Base-by-base conservation (phyloP, 768 basidiomycete genomes). In the Suillus placidus region DNA sequence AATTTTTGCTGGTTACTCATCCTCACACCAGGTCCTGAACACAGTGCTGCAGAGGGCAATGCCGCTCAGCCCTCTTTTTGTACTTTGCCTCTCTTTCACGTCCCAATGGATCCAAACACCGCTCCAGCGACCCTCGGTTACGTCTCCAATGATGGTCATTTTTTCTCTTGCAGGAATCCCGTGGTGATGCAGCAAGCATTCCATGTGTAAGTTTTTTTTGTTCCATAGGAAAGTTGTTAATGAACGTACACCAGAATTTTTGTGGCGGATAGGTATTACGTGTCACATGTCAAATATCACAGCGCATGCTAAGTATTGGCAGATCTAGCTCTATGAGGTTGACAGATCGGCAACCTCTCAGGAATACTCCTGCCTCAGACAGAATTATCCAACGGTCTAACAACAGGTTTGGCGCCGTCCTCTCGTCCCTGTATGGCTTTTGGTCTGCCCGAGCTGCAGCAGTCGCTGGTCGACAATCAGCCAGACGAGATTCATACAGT, bases 321-420 rank as follows among this genome's bases (percentile, higher is more conserved):
- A 86, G 87, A 63, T 88, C 87, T 0, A 62, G 76, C 0, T 88
- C 87, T 0, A 88, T 88, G 87, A 0, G 30, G 1, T 1, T 0
- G 0, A 26, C 0, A 1, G 87, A 87, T 66, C 75, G 78, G 38
- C 72, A 57, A 1, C 88, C 88, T 0, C 77, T 87, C 4, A 68
- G 71, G 1, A 76, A 80, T 60, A 81, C 83, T 2, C 84, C 85
- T 0, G 76, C 64, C 4, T 77, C 80, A 6, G 66, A 72, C n/a
- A 70, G 70, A 35, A 86, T 87, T 54, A 64, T 68, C 8, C 71
- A 71, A 18, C 68, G 63, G 0, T 74, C 77, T 45, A 72, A 85
- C 64, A 83, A 89, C 66, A 75, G 87, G 37, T 79, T 87, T 20
- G 87, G 87, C 0, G 86, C 87, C 0, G 88, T 88, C 1, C 84